These are phyloP conservation scores for Pelargonium myrrhifolium DNA, from an alignment of 441 rosid species.

Conservation along the genomic window DNA sequence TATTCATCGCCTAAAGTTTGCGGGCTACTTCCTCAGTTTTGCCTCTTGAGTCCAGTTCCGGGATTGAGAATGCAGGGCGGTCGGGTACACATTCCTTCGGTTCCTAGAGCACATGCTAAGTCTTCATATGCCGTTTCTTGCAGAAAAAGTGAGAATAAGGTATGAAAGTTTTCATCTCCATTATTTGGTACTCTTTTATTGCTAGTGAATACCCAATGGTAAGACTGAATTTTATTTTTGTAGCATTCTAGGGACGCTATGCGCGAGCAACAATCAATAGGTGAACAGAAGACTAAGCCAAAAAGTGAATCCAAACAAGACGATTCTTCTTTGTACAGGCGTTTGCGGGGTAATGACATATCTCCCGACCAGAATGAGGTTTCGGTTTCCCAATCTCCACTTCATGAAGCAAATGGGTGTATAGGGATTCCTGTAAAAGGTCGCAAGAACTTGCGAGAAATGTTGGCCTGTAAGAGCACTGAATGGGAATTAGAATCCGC, in stretches of 20 bases:
- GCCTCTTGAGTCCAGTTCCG: constrained; percentile 53
- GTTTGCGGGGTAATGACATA: constrained; percentile 29
- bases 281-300: constrained; percentile 21
- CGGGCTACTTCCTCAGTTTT: constrained; percentile 53
- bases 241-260: constrained; percentile 24
- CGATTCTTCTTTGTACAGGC: constrained; percentile 25
- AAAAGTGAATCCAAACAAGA: constrained; percentile 19
- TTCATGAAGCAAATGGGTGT: constrained; percentile 15
- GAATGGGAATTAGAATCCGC: constrained; percentile 34
- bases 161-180: constrained; percentile 18
- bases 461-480: constrained; percentile 40
- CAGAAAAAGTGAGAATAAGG: constrained; percentile 36
- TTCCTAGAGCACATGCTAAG: constrained; percentile 30
- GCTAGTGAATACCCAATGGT: too few relatives aligned
- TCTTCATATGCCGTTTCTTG: constrained; percentile 27
- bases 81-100: constrained; percentile 30
- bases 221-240: not conserved
- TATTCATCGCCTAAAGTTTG: constrained; percentile 35
- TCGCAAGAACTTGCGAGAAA: constrained; percentile 41
- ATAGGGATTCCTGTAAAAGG: constrained; percentile 23
- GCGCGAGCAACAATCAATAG: constrained; percentile 14
- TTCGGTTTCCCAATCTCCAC: constrained; percentile 10
- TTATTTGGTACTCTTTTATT: not conserved
- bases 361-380: constrained; percentile 10
- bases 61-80: constrained; percentile 39